These are phyloP conservation scores for Hansenula sp. DNA, from an alignment of 1,139 yeast species.

Conservation along the genomic window DNA sequence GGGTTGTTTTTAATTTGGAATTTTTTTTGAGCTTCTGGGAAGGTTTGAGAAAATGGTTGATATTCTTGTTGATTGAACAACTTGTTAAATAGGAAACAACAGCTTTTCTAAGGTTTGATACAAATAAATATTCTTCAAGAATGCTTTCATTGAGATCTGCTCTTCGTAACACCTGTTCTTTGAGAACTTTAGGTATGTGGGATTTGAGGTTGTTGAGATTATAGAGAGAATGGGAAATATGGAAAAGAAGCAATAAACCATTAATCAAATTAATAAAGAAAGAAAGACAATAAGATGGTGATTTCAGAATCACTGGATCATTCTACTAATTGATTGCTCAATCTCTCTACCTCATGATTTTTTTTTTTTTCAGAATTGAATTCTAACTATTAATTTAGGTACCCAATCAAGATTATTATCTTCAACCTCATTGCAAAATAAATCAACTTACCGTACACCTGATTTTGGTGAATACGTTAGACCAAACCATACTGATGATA, in stretches of 20 bases:
- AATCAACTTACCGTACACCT: constrained; percentile 87
- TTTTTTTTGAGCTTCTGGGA: neutral
- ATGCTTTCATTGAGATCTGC: constrained; percentile 50
- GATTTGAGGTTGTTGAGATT: neutral
- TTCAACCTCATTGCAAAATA: constrained; percentile 46
- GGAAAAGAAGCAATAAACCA: neutral
- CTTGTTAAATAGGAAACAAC: too few species aligned
- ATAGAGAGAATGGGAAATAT: neutral
- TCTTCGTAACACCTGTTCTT: constrained; percentile 41
- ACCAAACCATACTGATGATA: constrained; percentile 62
- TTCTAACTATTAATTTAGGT: constrained; percentile 20
- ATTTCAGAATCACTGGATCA: too few species aligned
- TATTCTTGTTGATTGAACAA: too few species aligned
- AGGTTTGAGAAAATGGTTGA: too few species aligned
- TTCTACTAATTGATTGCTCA: too few species aligned
- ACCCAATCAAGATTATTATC: constrained; percentile 39
- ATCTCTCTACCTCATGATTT: too few species aligned
- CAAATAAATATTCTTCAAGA: constrained; percentile 1
- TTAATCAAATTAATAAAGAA: neutral
- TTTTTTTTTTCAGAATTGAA: too few species aligned
- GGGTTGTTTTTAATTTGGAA: constrained; percentile 16
- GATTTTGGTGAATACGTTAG: constrained; percentile 82
- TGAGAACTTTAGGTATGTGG: constrained; percentile 31
- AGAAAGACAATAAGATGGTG: too few species aligned
- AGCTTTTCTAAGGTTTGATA: too few species aligned